Conservation (phyloP, 2,329 filamentous ascomycete genomes). For the Aspergillus uvarum region DNA sequence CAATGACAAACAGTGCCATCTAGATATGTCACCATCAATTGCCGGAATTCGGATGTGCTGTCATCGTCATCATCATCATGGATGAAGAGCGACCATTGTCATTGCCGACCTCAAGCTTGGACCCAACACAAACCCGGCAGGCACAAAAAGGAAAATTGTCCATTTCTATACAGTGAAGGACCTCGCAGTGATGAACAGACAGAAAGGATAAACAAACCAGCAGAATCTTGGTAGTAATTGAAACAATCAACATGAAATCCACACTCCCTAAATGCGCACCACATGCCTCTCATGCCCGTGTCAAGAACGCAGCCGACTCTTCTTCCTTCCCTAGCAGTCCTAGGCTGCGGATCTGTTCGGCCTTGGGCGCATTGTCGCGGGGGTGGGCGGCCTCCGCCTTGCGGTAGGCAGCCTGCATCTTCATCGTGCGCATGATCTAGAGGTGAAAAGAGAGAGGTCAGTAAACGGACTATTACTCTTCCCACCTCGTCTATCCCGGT, state of each 20-base stretch:
- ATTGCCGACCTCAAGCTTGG: background rate
- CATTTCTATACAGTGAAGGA: constrained; percentile 38
- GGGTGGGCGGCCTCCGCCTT: constrained; percentile 73
- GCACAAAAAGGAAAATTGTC: constrained; percentile 12
- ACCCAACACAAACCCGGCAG: background rate
- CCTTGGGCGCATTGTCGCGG: constrained; percentile 76
- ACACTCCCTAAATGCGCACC: constrained; percentile 21
- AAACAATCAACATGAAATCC: constrained; percentile 23
- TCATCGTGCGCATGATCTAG: constrained; percentile 73
- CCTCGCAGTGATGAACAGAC: constrained; percentile 24
- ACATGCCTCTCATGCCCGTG: constrained; percentile 24
- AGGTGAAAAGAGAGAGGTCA: background rate
- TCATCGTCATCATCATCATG: background rate
- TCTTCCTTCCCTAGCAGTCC: constrained; percentile 83
- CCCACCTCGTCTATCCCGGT: background rate
- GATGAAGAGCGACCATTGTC: background rate
- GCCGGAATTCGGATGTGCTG: background rate
- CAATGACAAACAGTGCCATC: background rate
- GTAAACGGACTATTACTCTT: background rate
- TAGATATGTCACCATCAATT: background rate
- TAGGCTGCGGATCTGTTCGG: constrained; percentile 82
- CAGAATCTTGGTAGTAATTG: constrained; percentile 24
- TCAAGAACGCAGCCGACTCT: constrained; percentile 63
- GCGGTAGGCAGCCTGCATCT: constrained; percentile 81
- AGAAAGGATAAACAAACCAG: constrained; percentile 15